phyloP scores from a whole-genome alignment of 805 yeast genomes.

The Schwanniomyces vanrijiae region DNA sequence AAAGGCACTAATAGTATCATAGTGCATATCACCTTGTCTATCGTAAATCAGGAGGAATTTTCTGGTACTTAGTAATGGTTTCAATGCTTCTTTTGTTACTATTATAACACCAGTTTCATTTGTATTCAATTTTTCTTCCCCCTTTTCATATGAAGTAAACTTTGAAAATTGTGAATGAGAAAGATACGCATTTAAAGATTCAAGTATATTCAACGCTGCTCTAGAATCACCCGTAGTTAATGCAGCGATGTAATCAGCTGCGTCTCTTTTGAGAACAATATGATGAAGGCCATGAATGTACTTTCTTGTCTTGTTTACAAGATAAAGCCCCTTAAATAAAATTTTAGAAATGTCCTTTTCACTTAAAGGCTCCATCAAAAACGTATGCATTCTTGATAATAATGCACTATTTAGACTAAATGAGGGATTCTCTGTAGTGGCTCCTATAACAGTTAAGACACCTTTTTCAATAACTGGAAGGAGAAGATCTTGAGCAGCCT shows the following conservation, averaged over 20 bases:
- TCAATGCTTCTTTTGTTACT: slow-evolving; percentile 37
- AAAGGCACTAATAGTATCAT: slow-evolving; percentile 93
- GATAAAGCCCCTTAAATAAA: slow-evolving; percentile 35
- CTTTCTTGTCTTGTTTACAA: slow-evolving; percentile 60
- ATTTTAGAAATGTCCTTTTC: slow-evolving; percentile 33
- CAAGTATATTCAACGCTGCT: slow-evolving; percentile 76
- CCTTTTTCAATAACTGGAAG: slow-evolving; percentile 45
- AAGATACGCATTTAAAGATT: slow-evolving; percentile 62
- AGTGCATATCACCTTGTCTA: slow-evolving; percentile 86
- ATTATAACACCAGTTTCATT: slow-evolving; percentile 35
- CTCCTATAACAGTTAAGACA: slow-evolving; percentile 39
- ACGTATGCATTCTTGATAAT: slow-evolving; percentile 44
- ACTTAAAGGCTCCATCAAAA: slow-evolving; percentile 40
- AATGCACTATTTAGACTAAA: slow-evolving; percentile 43
- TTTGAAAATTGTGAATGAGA: slow-evolving; percentile 27
- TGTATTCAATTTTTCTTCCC: slow-evolving; percentile 12
- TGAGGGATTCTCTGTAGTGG: slow-evolving; percentile 66
- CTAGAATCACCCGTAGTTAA: slow-evolving; percentile 89
- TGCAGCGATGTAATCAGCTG: slow-evolving; percentile 66
- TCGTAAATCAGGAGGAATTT: slow-evolving; percentile 66
- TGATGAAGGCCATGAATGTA: slow-evolving; percentile 49
- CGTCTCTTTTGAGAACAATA: slow-evolving; percentile 53
- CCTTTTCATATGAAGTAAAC: slow-evolving; percentile 15
- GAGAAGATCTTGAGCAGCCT: slow-evolving; percentile 42
- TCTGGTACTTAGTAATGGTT: slow-evolving; percentile 42